These are phyloP conservation scores for Komagataella mondaviorum DNA, from an alignment of 805 yeast species.

Conservation along the genomic window DNA sequence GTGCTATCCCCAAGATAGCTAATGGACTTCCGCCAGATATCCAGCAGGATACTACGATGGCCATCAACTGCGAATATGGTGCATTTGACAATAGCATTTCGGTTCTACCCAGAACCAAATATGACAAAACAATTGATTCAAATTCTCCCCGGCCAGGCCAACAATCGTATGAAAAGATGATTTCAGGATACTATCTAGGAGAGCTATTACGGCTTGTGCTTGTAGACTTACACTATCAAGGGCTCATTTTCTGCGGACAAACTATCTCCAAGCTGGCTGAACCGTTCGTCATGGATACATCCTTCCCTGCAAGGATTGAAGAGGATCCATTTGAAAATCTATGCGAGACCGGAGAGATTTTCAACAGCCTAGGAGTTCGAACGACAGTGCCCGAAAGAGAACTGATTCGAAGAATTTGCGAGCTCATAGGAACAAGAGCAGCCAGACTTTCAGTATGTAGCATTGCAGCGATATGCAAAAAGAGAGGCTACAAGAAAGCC, in stretches of 20 bases:
- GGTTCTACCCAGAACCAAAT: constrained; percentile 81
- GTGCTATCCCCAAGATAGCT: constrained; percentile 67
- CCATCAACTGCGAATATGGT: constrained; percentile 97
- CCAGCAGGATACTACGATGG: constrained; percentile 59
- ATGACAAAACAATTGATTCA: constrained; percentile 66
- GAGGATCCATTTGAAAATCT: constrained; percentile 81
- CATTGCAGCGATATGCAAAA: constrained; percentile 84
- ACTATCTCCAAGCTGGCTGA: constrained; percentile 46
- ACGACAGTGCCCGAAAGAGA: constrained; percentile 72
- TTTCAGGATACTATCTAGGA: constrained; percentile 92
- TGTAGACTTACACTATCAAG: constrained; percentile 54
- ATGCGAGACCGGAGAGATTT: constrained; percentile 57
- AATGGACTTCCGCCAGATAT: constrained; percentile 59
- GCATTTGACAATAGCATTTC: constrained; percentile 87
- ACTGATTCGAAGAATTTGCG: constrained; percentile 71
- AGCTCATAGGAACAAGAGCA: constrained; percentile 82
- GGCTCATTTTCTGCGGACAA: constrained; percentile 58
- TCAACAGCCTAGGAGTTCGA: constrained; percentile 44
- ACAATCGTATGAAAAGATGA: constrained; percentile 94
- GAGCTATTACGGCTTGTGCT: constrained; percentile 76
- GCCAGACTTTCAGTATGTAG: constrained; percentile 91
- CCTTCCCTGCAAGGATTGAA: constrained; percentile 78
- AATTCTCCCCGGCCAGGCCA: constrained; percentile 94
- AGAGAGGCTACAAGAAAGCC: constrained; percentile 64
- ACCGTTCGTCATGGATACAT: constrained; percentile 75